Conservation (phyloP, 139 green algal species). For the Micromonas commoda region DNA sequence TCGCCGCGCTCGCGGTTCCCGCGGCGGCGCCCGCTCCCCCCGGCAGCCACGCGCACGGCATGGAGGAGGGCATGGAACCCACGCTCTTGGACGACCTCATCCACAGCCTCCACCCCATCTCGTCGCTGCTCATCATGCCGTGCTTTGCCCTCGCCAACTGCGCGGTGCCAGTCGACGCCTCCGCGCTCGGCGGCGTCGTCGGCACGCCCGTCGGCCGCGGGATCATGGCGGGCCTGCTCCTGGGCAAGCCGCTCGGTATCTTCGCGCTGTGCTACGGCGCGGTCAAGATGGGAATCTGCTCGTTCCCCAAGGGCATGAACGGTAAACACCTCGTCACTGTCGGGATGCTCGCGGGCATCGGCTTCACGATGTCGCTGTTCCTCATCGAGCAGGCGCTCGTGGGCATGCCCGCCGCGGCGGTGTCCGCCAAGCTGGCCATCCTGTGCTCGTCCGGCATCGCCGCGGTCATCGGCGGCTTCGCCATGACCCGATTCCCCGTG, state of each 20-base stretch:
- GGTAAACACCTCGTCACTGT: slow-evolving; percentile 19
- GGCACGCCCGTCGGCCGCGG: slow-evolving; percentile 18
- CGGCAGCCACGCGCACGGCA: background rate
- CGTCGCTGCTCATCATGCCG: slow-evolving; percentile 32
- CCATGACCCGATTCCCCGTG: slow-evolving; percentile 6
- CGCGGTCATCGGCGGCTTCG: background rate
- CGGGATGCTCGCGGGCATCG: slow-evolving; percentile 31
- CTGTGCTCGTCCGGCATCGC: background rate
- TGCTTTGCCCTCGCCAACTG: slow-evolving; percentile 34
- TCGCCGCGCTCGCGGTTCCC: slow-evolving; percentile 25
- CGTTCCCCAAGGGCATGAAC: slow-evolving; percentile 23
- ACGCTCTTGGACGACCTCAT: slow-evolving; percentile 30
- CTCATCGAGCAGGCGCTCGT: slow-evolving; percentile 16
- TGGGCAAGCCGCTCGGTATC: slow-evolving; percentile 37
- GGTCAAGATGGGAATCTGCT: slow-evolving; percentile 17
- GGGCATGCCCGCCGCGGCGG: background rate
- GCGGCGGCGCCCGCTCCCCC: background rate
- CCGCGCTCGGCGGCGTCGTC: background rate
- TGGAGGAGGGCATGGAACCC: background rate
- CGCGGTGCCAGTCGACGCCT: slow-evolving; percentile 11
- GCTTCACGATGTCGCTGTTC: slow-evolving; percentile 38
- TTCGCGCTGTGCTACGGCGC: slow-evolving; percentile 6
- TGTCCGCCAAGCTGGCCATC: background rate
- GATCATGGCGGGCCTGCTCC: slow-evolving; percentile 27
- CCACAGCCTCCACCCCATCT: slow-evolving; percentile 6